Base-by-base conservation (phyloP, 192 early-diverging fungal genomes). In the Podila horticola region DNA sequence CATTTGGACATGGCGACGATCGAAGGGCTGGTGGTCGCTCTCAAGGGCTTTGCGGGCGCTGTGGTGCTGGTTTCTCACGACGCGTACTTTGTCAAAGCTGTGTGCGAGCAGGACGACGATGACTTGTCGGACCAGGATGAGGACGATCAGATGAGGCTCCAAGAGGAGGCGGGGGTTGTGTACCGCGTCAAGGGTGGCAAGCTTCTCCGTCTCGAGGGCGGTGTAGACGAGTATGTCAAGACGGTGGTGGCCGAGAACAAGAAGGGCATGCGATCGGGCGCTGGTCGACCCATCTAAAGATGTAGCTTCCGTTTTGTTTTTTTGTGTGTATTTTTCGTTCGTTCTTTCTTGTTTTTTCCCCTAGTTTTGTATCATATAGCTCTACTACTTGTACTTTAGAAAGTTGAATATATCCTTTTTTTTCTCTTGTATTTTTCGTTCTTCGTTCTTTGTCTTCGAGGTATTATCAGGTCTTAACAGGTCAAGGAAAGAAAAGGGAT, bases 1-100 rank as follows among this genome's bases (percentile, higher is more conserved):
- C 96, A 94, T 69, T 84, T 98, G 33, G 96, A 98, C 85, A 94
- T 96, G 86, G 87, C 90, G 41, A 94, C 95, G 4, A 93, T 95
- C 62, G 88, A 93, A 34, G 91, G 91, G 13, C 83, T 97, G 33
- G 85, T 92, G 28, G 86, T 91, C 0, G 91, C 91, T 1, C 72
- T 98, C 64, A 87, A 91, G 69, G 87, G 85, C 50, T 97, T 85
- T 67, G 71, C 85, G 7, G 97, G 96, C 3, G 91, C 93, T 2
- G 87, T 97, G 8, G 79, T 97, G 19, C 51, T 95, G 20, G 95
- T 98, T 20, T 92, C 91, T 34, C 97, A 98, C 90, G 96, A 98
- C 76, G 88, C 91, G 31, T 92, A 91, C 79, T 98, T 98, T 84
- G 81, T 97, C 51, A 88, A 92, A 45, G 84, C 86, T 45, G 87